Percentiles rank a stretch among this genome's conserved stretches.
Evolutionary conservation across 108 stramenopile genomes (phyloP).

Genomic region (Cyclotella atomus): DNA sequence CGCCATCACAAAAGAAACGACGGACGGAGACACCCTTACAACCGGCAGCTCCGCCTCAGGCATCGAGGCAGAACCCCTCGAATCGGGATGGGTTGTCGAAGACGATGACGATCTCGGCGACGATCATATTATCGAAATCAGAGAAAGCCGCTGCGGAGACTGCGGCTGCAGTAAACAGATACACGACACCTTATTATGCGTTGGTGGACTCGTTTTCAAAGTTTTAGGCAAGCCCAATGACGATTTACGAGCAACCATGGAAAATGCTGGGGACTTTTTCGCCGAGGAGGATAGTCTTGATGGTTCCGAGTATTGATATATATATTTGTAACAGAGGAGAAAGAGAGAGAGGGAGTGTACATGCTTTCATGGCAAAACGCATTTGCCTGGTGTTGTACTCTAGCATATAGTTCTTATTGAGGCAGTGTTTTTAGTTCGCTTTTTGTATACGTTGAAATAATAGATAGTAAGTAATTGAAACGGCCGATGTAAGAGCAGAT

Average conservation of each 20-base stretch:
- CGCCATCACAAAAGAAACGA: not conserved
- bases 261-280: not conserved
- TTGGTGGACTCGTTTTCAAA: not conserved
- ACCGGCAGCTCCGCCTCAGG: not conserved
- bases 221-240: not conserved
- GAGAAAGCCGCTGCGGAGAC: constrained; percentile 3
- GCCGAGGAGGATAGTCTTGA: not conserved
- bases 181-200: not conserved
- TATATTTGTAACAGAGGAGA: too few species aligned
- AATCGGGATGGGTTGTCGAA: not conserved
- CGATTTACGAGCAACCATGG: not conserved
- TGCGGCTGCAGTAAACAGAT: constrained; percentile 1
- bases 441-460: too few species aligned
- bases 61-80: not conserved
- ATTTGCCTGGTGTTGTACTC: too few species aligned
- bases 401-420: too few species aligned
- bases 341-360: too few species aligned
- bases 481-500: too few species aligned
- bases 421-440: too few species aligned
- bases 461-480: too few species aligned
- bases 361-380: too few species aligned
- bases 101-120: not conserved
- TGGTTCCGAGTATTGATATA: not conserved
- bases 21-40: not conserved
- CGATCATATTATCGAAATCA: not conserved